A percentile compares a stretch with the other conserved stretches of the same genome.
phyloP scores from a whole-genome alignment of 1,284 basidiomycete genomes.

The Cutaneotrichosporon sp. region DNA sequence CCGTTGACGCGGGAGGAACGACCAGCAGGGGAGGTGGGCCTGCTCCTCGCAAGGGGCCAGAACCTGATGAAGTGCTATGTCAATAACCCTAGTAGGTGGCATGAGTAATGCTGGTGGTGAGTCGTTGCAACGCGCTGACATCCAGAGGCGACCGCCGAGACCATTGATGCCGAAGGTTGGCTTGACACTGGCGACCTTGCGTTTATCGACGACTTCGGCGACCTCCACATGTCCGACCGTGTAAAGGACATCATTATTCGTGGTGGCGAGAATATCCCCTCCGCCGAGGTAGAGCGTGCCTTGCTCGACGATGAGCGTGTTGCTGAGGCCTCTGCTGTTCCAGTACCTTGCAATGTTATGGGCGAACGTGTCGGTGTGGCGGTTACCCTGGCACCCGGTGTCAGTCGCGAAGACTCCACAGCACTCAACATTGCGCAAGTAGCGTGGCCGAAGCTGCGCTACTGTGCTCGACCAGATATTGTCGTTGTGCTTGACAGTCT shows the following conservation, averaged over 20 bases:
- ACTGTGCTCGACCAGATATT: slow-evolving; percentile 15
- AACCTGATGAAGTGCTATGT: slow-evolving; percentile 44
- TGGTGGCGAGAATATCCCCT: slow-evolving; percentile 41
- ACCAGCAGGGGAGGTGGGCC: slow-evolving; percentile 23
- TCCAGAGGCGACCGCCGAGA: slow-evolving; percentile 14
- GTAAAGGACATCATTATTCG: slow-evolving; percentile 41
- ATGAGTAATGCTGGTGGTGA: no score
- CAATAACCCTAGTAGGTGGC: slow-evolving; percentile 29
- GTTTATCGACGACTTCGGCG: slow-evolving; percentile 32
- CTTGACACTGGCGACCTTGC: slow-evolving; percentile 43
- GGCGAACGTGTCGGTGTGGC: slow-evolving; percentile 40
- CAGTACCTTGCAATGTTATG: slow-evolving; percentile 31
- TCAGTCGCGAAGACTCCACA: not conserved
- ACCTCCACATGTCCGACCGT: slow-evolving; percentile 38
- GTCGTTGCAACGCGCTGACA: slow-evolving; percentile 19
- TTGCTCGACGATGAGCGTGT: slow-evolving; percentile 32
- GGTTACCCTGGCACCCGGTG: slow-evolving; percentile 24
- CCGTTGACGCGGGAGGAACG: slow-evolving; percentile 23
- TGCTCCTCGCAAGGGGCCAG: slow-evolving; percentile 32
- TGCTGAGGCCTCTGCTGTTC: slow-evolving; percentile 36
- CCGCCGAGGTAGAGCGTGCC: slow-evolving; percentile 40
- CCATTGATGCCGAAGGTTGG: slow-evolving; percentile 35
- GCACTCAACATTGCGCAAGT: slow-evolving; percentile 8
- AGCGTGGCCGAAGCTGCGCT: slow-evolving; percentile 12
- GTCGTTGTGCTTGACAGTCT: slow-evolving; percentile 13